Percentiles rank a stretch among this genome's conserved stretches.
Conservation (phyloP, 2,329 filamentous ascomycete genomes). For the Neophaeococcomyces aloes region DNA sequence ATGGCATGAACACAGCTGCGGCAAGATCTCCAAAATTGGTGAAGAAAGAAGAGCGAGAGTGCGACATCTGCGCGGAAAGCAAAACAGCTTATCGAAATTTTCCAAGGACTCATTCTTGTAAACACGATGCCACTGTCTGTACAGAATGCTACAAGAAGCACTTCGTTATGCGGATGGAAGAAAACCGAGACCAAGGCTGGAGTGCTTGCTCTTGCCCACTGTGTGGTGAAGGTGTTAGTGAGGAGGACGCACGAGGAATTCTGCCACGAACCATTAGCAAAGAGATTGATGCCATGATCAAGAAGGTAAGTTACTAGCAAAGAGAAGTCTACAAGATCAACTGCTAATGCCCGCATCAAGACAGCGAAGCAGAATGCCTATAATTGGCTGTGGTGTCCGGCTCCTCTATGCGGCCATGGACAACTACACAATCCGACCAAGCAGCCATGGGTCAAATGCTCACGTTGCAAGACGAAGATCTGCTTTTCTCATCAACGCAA, state of each 20-base stretch:
- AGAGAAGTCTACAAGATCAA: background rate
- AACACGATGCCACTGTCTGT: slow-evolving; percentile 9
- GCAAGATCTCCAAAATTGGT: background rate
- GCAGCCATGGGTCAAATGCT: slow-evolving; percentile 9
- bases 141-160: slow-evolving; percentile 7
- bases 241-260: slow-evolving; percentile 2
- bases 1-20: background rate
- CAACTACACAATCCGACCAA: slow-evolving; percentile 6
- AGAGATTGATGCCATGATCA: slow-evolving; percentile 4
- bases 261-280: slow-evolving; percentile 1
- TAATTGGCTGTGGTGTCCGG: slow-evolving; percentile 9
- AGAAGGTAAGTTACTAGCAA: background rate
- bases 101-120: slow-evolving; percentile 3
- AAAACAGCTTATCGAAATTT: slow-evolving; percentile 8
- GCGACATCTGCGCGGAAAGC: slow-evolving; percentile 11
- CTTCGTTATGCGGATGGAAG: slow-evolving; percentile 1
- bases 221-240: slow-evolving; percentile 1
- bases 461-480: slow-evolving; percentile 10
- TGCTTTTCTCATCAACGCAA: slow-evolving; percentile 14
- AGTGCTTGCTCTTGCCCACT: slow-evolving; percentile 8
- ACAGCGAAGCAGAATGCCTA: background rate
- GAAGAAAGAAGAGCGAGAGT: slow-evolving; percentile 7
- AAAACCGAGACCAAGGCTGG: slow-evolving; percentile 4
- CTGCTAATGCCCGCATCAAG: no score
- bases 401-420: slow-evolving; percentile 7